Conservation (phyloP, 2,329 filamentous ascomycete species). For the Colletotrichum sp. region DNA sequence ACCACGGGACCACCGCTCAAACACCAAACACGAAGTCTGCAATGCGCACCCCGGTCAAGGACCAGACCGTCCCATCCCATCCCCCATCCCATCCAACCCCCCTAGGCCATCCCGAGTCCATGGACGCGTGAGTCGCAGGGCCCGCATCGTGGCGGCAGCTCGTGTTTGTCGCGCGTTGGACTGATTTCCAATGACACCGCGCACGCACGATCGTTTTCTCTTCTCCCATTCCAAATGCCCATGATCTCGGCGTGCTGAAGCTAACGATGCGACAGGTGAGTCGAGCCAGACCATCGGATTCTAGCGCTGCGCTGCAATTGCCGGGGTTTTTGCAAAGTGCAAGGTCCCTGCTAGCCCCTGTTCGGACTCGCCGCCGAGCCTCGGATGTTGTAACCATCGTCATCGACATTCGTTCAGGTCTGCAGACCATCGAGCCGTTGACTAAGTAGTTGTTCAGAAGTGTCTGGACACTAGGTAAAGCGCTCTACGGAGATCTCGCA, state of each 20-base stretch:
- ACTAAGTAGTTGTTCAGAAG: neutral
- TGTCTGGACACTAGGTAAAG: neutral
- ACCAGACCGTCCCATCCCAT: neutral
- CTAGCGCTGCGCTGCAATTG: neutral
- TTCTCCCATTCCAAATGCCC: constrained; percentile 3
- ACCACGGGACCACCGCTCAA: neutral
- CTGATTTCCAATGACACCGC: neutral
- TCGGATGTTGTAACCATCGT: neutral
- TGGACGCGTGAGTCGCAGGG: neutral
- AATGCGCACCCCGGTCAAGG: neutral
- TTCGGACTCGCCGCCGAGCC: constrained; percentile 7
- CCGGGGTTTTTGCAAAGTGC: neutral
- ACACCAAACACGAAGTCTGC: neutral
- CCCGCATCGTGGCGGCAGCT: neutral
- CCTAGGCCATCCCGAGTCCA: neutral
- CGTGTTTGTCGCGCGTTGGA: neutral
- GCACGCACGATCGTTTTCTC: neutral
- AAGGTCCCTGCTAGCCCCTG: neutral
- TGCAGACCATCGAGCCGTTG: neutral
- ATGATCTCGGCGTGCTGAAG: neutral
- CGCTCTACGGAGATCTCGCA: neutral
- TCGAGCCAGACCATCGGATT: constrained; percentile 8
- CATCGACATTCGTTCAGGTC: neutral
- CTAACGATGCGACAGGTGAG: neutral
- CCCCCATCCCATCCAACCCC: neutral